A percentile compares a stretch with the other conserved stretches of the same genome.
phyloP scores from a whole-genome alignment of 495 filamentous ascomycete genomes.

The Neurospora sp. region DNA sequence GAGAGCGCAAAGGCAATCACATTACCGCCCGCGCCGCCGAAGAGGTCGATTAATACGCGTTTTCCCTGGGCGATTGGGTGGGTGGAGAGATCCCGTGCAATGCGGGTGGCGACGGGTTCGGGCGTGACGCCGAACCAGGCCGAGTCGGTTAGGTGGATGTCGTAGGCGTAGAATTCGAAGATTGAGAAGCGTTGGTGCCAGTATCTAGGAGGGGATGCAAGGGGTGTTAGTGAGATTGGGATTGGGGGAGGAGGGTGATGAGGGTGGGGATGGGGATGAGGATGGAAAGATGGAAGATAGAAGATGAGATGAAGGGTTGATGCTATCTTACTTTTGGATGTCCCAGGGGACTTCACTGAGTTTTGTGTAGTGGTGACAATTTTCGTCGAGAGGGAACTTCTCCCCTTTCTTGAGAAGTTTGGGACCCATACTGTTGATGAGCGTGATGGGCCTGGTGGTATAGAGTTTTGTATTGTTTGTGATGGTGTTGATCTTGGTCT shows the following conservation, averaged over 20 bases:
- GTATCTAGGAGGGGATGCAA: constrained; percentile 40
- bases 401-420: constrained; percentile 5
- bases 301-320: not conserved
- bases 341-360: constrained; percentile 60
- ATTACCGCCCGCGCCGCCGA: constrained; percentile 88
- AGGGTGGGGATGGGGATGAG: not conserved
- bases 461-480: not conserved
- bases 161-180: constrained; percentile 72
- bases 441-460: not conserved
- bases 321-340: constrained; percentile 56
- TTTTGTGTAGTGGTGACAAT: constrained; percentile 56
- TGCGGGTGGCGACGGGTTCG: constrained; percentile 72
- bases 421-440: constrained; percentile 3
- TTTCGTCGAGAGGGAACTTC: constrained; percentile 34
- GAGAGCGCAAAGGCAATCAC: constrained; percentile 84
- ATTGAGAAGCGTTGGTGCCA: constrained; percentile 78
- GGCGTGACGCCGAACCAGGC: constrained; percentile 96
- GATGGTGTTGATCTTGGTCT: not conserved
- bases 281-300: too few relatives aligned
- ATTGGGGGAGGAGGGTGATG: not conserved
- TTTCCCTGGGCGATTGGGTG: constrained; percentile 25
- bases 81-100: constrained; percentile 61
- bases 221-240: not conserved
- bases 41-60: constrained; percentile 67
- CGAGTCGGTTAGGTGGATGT: constrained; percentile 80